Base-by-base conservation (phyloP, 129 eudicot genomes). In the Arctium minus region DNA sequence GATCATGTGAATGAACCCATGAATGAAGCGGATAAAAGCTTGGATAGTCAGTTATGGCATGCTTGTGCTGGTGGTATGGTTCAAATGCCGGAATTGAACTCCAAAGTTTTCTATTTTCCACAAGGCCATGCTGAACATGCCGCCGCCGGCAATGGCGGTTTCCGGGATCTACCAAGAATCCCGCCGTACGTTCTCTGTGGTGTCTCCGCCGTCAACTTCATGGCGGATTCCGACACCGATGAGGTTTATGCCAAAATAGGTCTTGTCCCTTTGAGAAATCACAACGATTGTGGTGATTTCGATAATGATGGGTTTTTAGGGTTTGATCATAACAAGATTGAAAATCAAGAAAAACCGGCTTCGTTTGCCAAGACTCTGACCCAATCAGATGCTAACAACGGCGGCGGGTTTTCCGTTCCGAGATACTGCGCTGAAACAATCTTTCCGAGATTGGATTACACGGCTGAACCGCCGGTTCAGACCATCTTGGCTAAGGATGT, bases 41-140 rank as follows among this genome's bases (percentile, higher is more conserved):
- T 96, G 87, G 98, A 96, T 75, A 83, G 93, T 2, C 94, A 93
- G 86, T 84, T 96, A 83, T 96, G 99, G 99, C 95, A 96, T 78
- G 99, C 97, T 12, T 93, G 99, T 80, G 98, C 99, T 3, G 99
- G 99, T 11, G 95, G 97, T 17, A 91, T 96, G 97, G 97, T 94
- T 8, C 95, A 96, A 82, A 89, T 93, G 91, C 98, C 98, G 53
- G 89, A 88, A 64, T 42, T 89, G 32, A 93, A 91, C 81, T 89
- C 99, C 1, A 93, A 85, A 53, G 87, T 96, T 3, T 86, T 81
- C 29, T 96, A 93, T 53, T 96, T 96, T 56, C 97, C 99, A 8
- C 98, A 96, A 82, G 99, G 99, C 35, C 99, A 96, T 68, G 78
- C 86, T 12, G 99, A 96, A 71, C 97, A 96, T 78, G 93, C 95